phyloP scores from a whole-genome alignment of 2,329 filamentous ascomycete genomes.

The Pseudopyricularia cyperi region DNA sequence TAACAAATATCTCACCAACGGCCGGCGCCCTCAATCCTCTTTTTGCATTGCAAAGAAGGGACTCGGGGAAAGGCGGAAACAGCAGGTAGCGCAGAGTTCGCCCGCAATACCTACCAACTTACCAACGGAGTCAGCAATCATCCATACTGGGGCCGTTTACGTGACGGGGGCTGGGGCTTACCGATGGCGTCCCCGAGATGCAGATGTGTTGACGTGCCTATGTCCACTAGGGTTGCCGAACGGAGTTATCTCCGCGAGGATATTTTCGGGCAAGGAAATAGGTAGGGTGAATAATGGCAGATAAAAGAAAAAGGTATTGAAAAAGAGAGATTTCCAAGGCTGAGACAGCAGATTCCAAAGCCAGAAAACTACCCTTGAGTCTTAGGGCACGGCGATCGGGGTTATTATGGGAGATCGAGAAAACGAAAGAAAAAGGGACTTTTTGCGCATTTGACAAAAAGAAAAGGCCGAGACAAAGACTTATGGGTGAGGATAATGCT shows the following conservation, averaged over 20 bases:
- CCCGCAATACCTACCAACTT: background rate
- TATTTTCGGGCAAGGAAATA: too few species aligned
- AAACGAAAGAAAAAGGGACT: background rate
- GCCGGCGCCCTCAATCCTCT: too few species aligned
- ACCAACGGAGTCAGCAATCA: background rate
- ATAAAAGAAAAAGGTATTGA: background rate
- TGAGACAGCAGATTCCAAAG: background rate
- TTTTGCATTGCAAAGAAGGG: too few species aligned
- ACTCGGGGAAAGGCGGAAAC: too few species aligned
- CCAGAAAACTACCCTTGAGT: background rate
- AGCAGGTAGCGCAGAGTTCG: background rate
- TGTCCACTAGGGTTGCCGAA: background rate
- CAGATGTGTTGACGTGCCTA: background rate
- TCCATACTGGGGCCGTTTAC: background rate
- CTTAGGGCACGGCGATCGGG: background rate
- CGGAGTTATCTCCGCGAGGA: background rate
- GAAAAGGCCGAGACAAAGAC: background rate
- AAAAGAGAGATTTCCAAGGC: background rate
- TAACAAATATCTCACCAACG: too few species aligned
- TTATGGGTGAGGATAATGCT: background rate
- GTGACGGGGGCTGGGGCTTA: background rate
- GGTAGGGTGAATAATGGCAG: background rate
- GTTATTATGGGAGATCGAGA: background rate
- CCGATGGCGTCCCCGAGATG: background rate
- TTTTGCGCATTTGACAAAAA: background rate